Evolutionary conservation across 306 rosid species (phyloP).

Genomic region (Corylus americana): DNA sequence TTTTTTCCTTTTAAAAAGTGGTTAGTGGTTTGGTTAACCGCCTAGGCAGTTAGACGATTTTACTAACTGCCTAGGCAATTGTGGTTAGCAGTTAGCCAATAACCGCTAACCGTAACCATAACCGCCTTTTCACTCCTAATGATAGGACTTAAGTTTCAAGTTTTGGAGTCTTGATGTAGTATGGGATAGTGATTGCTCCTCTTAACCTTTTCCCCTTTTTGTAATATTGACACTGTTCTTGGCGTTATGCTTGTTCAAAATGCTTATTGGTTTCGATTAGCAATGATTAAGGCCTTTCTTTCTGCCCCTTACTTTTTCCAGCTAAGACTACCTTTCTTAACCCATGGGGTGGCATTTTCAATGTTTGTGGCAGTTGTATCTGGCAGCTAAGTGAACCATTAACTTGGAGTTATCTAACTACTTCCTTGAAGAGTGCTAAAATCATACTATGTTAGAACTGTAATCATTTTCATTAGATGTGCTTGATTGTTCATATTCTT

Average conservation of each 20-base stretch:
- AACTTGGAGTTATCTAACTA: not conserved
- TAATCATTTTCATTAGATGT: not conserved
- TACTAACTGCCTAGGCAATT: too few species aligned
- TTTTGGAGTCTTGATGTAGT: not conserved
- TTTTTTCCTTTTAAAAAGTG: too few species aligned
- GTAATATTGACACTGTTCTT: not conserved
- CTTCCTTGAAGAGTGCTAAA: slow-evolving; percentile 4
- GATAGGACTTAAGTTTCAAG: not conserved
- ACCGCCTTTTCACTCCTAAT: not conserved
- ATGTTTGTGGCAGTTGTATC: not conserved
- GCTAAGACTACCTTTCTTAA: not conserved
- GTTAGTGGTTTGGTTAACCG: too few species aligned
- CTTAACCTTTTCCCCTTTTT: not conserved
- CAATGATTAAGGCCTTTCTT: not conserved
- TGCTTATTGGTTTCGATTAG: too few species aligned
- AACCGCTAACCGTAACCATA: too few species aligned
- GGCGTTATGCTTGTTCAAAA: too few species aligned
- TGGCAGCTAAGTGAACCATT: not conserved
- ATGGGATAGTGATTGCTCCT: not conserved
- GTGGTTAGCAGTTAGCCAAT: too few species aligned
- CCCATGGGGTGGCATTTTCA: slow-evolving; percentile 11
- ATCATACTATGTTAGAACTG: not conserved
- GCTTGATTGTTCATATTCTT: not conserved
- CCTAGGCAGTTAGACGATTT: too few species aligned
- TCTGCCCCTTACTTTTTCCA: not conserved